Percentiles rank a stretch among this genome's conserved stretches.
Evolutionary conservation across 2,329 filamentous ascomycete genomes (phyloP).

Genomic region (Fusarium tricinctum): DNA sequence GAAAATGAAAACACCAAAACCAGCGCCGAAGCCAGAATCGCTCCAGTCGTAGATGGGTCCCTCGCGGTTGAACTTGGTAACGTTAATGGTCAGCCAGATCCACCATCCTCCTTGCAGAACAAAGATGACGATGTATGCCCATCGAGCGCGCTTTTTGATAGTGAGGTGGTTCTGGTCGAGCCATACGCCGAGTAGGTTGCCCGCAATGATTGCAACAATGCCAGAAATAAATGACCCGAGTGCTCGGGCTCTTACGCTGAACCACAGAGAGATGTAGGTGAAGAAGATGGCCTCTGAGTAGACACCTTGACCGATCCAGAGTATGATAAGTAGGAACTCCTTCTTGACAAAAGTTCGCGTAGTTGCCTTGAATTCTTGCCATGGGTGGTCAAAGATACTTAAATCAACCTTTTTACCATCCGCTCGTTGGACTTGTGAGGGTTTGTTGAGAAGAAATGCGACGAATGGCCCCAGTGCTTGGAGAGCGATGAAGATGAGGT

Average conservation of each 20-base stretch:
- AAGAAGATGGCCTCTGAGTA: conserved; percentile 74
- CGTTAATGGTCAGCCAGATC: conserved; percentile 75
- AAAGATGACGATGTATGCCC: conserved; percentile 65
- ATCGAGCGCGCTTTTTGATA: conserved; percentile 66
- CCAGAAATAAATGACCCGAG: conserved; percentile 75
- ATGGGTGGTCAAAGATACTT: conserved; percentile 66
- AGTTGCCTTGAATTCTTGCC: conserved; percentile 70
- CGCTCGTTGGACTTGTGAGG: conserved; percentile 70
- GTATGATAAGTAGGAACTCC: conserved; percentile 71
- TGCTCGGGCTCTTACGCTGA: conserved; percentile 73
- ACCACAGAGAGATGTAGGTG: conserved; percentile 65
- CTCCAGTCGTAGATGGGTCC: conserved; percentile 74
- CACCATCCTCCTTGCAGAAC: conserved; percentile 75
- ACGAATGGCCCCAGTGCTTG: conserved; percentile 73
- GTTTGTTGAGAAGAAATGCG: conserved; percentile 70
- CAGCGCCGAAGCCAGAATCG: conserved; percentile 71
- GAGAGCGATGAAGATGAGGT: conserved; percentile 75
- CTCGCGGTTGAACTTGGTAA: conserved; percentile 68
- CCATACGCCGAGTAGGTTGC: conserved; percentile 73
- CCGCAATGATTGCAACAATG: conserved; percentile 71
- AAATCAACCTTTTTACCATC: conserved; percentile 72
- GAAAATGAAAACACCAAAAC: conserved; percentile 75
- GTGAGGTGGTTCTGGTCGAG: conserved; percentile 68
- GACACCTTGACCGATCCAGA: conserved; percentile 75
- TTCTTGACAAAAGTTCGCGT: conserved; percentile 69